A percentile compares a stretch with the other conserved stretches of the same genome.
Evolutionary conservation across 1,139 yeast species (phyloP).

Genomic region (Pichia sp.): DNA sequence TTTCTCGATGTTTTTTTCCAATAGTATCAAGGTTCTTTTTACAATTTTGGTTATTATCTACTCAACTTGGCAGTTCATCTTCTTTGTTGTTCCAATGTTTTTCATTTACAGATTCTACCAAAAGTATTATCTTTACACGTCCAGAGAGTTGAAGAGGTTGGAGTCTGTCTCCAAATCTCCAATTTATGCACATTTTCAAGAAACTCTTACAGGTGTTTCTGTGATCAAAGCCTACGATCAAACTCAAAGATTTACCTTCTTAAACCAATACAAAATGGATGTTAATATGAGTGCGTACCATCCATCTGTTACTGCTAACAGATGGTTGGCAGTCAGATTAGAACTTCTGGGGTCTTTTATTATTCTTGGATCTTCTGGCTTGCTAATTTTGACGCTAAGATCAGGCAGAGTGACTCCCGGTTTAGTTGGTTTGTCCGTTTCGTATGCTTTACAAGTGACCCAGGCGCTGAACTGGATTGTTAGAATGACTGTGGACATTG

Average conservation of each 20-base stretch:
- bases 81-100: slow-evolving; percentile 67
- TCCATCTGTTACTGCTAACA: slow-evolving; percentile 88
- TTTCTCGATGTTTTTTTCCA: slow-evolving; percentile 75
- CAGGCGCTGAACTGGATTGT: slow-evolving; percentile 96
- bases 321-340: slow-evolving; percentile 94
- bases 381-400: slow-evolving; percentile 65
- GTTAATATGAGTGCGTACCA: slow-evolving; percentile 85
- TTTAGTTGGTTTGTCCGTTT: slow-evolving; percentile 85
- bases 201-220: slow-evolving; percentile 82
- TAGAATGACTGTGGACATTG: slow-evolving; percentile 96
- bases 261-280: slow-evolving; percentile 77
- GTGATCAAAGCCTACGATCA: slow-evolving; percentile 89
- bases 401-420: slow-evolving; percentile 78
- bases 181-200: slow-evolving; percentile 95
- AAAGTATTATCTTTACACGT: slow-evolving; percentile 81
- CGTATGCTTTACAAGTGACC: slow-evolving; percentile 88
- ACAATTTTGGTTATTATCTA: slow-evolving; percentile 78
- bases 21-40: slow-evolving; percentile 66
- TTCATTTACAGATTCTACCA: slow-evolving; percentile 78
- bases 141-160: slow-evolving; percentile 90
- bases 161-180: slow-evolving; percentile 94
- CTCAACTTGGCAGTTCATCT: slow-evolving; percentile 83
- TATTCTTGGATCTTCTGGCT: slow-evolving; percentile 79
- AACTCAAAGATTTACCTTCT: slow-evolving; percentile 60
- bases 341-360: slow-evolving; percentile 87